Evolutionary conservation across 2,329 filamentous ascomycete genomes (phyloP).

Genomic region (Byssothecium circinans): DNA sequence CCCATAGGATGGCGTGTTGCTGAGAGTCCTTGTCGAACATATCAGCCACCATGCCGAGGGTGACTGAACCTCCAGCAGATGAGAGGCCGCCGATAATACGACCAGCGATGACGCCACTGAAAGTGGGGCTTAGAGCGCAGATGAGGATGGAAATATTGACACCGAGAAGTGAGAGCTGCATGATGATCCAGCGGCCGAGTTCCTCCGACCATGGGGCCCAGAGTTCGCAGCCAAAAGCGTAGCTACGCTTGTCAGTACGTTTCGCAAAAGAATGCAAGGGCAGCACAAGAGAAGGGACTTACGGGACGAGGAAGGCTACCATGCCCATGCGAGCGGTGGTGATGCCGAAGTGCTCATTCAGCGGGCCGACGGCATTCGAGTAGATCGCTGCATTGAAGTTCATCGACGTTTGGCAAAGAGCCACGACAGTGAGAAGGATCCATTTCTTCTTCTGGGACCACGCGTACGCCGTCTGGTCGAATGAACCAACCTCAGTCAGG

Average conservation of each 20-base stretch:
- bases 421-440: conserved; percentile 55
- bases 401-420: conserved; percentile 55
- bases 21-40: conserved; percentile 35
- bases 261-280: no score
- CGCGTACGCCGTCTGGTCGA: conserved; percentile 45
- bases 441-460: conserved; percentile 56
- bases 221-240: conserved; percentile 82
- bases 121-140: conserved; percentile 70
- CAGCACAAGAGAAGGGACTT: no score
- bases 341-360: conserved; percentile 65
- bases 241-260: conserved; percentile 37
- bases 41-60: conserved; percentile 65
- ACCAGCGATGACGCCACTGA: conserved; percentile 66
- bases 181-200: conserved; percentile 71
- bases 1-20: conserved; percentile 54
- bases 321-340: conserved; percentile 60
- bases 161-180: conserved; percentile 71
- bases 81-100: conserved; percentile 41
- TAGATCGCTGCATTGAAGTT: conserved; percentile 60
- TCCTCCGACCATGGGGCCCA: conserved; percentile 84
- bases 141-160: conserved; percentile 70
- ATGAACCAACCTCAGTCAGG: conserved; percentile 1
- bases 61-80: conserved; percentile 65
- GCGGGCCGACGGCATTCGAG: conserved; percentile 53
- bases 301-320: conserved; percentile 41